Base-by-base conservation (phyloP, 148 eudicot genomes). In the Gaultheria prostrata region DNA sequence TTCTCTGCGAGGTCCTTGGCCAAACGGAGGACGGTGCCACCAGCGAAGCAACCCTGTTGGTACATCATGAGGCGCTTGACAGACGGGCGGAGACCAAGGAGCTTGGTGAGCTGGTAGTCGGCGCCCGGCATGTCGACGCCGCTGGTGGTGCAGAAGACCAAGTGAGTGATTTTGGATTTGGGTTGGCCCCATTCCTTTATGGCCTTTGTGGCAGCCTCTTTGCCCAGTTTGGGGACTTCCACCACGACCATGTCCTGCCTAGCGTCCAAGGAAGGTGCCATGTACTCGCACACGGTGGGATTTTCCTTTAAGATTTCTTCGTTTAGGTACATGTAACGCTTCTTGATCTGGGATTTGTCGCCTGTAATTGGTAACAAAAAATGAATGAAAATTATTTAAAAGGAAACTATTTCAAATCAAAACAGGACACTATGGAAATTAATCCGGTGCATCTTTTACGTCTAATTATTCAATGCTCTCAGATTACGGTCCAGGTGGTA, bases 41-140 rank as follows among this genome's bases (percentile, higher is more conserved):
- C 88, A 67, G 90, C 90, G 57, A 86, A 88, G 85, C 88, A 88
- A 76, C 90, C 90, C 54, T 89, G 90, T 32, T 89, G 90, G 87
- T 89, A 89, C 90, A 89, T 86, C 90, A 88, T 88, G 83, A 88
- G 81, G 30, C 90, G 88, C 77, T 86, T 85, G 50, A 88, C 90
- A 61, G 90, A 84, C 7, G 88, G 88, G 61, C 88, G 86, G 39
- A 88, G 90, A 10, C 90, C 90, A 45, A 88, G 87, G 83, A 88
- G 90, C 79, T 88, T 88, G 80, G 88, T 86, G 73, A 88, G 90
- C 86, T 88, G 90, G 84, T 86, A 88, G 86, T 88, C 90, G 51
- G 86, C 86, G 18, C 86, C 88, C 39, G 90, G 90, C 90, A 88
- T 88, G 90, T 86, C 85, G 20, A 83, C 80, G 0, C 85, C 80